phyloP scores from a whole-genome alignment of 108 stramenopile species.

The Nitzschia inconspicua region DNA sequence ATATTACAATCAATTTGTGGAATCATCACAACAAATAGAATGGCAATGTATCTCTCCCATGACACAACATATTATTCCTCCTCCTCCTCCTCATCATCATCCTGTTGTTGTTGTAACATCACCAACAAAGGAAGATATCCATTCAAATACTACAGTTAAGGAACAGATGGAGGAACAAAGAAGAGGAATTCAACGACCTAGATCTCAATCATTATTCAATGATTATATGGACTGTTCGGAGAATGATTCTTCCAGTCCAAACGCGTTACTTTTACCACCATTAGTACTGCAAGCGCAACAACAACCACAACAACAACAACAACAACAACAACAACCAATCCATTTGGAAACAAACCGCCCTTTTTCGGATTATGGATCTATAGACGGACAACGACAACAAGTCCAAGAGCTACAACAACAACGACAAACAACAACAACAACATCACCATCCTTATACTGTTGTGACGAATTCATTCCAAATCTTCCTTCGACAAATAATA shows the following conservation, averaged over 20 bases:
- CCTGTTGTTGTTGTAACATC: no score
- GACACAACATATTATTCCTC: conserved; percentile 22
- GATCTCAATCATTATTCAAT: conserved; percentile 27
- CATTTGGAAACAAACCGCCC: neutral
- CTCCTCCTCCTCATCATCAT: neutral
- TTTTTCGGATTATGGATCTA: no score
- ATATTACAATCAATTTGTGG: neutral
- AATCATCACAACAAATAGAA: neutral
- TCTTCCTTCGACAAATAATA: no score
- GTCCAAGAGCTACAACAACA: conserved; percentile 4
- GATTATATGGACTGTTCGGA: conserved; percentile 21
- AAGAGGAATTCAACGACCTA: conserved; percentile 11
- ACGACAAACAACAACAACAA: no score
- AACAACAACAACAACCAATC: no score
- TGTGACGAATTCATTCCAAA: no score
- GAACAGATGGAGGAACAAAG: neutral
- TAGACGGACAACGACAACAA: neutral
- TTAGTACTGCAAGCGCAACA: neutral
- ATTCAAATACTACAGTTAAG: neutral
- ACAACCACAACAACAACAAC: no score
- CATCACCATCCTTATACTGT: neutral
- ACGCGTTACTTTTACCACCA: neutral
- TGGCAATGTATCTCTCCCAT: conserved; percentile 21
- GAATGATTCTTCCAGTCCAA: neutral
- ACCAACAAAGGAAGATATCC: neutral